phyloP scores from a whole-genome alignment of 208 protist species.

The Trypanosoma scelopori region DNA sequence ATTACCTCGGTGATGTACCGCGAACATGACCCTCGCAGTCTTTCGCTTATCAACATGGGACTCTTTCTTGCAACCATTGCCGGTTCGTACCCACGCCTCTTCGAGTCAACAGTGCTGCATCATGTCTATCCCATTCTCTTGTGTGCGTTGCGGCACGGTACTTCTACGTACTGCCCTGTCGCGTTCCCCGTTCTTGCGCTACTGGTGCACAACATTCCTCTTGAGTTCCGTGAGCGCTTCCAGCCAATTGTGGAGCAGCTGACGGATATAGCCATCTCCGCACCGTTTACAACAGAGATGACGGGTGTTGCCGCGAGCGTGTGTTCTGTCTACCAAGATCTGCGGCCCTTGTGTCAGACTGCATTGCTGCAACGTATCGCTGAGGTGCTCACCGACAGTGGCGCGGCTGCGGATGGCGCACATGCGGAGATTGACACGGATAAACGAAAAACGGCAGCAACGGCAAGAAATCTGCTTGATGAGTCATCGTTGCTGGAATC shows the following conservation, averaged over 20 bases:
- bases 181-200: slow-evolving; percentile 58
- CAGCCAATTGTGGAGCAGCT: slow-evolving; percentile 34
- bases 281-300: slow-evolving; percentile 50
- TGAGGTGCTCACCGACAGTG: slow-evolving; percentile 42
- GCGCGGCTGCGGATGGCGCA: not conserved
- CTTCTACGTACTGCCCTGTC: slow-evolving; percentile 36
- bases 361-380: slow-evolving; percentile 47
- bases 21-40: slow-evolving; percentile 21
- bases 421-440: not conserved
- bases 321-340: slow-evolving; percentile 44
- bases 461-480: not conserved
- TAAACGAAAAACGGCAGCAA: not conserved
- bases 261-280: slow-evolving; percentile 39
- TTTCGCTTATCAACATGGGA: slow-evolving; percentile 46
- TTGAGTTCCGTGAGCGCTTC: slow-evolving; percentile 24
- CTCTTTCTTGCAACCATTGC: slow-evolving; percentile 53
- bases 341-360: slow-evolving; percentile 38
- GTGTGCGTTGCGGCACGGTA: slow-evolving; percentile 32
- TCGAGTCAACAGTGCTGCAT: slow-evolving; percentile 36
- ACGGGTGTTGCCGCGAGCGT: slow-evolving; percentile 46
- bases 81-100: slow-evolving; percentile 34
- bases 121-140: slow-evolving; percentile 58
- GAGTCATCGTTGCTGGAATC: not conserved
- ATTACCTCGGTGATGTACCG: not conserved
- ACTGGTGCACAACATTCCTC: slow-evolving; percentile 64